Conservation (phyloP, 768 basidiomycete genomes). For the Pleurotus citrinopileatus region DNA sequence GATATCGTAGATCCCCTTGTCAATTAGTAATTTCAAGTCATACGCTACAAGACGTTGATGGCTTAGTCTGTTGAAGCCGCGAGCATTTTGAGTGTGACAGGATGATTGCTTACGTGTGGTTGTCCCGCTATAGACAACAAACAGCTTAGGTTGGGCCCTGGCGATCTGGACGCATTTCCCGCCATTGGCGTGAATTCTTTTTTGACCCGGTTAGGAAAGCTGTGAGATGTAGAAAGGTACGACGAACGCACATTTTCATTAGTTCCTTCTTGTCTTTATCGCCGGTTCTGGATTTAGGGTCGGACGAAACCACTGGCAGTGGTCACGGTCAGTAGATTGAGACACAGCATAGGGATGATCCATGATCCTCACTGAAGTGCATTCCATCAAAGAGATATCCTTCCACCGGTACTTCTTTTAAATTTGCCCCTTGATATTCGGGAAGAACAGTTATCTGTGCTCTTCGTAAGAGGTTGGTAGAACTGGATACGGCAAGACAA, state of each 20-base stretch:
- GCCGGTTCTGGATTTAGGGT: slow-evolving; percentile 66
- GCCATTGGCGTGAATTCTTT: slow-evolving; percentile 70
- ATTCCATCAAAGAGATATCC: slow-evolving; percentile 69
- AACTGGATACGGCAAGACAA: too few species aligned
- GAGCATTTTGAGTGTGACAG: neutral
- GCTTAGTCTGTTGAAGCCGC: neutral
- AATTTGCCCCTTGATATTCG: slow-evolving; percentile 62
- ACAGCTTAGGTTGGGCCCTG: slow-evolving; percentile 46
- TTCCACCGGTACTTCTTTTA: slow-evolving; percentile 56
- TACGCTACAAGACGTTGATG: slow-evolving; percentile 45
- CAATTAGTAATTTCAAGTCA: slow-evolving; percentile 66
- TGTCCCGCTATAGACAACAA: slow-evolving; percentile 68
- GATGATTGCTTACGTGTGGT: slow-evolving; percentile 53
- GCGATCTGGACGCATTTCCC: slow-evolving; percentile 63
- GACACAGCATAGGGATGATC: neutral
- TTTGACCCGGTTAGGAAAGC: neutral
- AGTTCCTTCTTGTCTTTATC: slow-evolving; percentile 70
- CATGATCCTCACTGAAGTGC: slow-evolving; percentile 67
- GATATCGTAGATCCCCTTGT: slow-evolving; percentile 69
- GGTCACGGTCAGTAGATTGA: neutral
- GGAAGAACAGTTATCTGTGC: slow-evolving; percentile 57
- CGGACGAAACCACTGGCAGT: slow-evolving; percentile 66
- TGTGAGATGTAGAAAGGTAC: neutral
- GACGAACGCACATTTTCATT: slow-evolving; percentile 52
- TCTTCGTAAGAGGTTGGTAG: too few species aligned